Conservation (phyloP, 2,329 filamentous ascomycete species). For the Aspergillus jensenii region DNA sequence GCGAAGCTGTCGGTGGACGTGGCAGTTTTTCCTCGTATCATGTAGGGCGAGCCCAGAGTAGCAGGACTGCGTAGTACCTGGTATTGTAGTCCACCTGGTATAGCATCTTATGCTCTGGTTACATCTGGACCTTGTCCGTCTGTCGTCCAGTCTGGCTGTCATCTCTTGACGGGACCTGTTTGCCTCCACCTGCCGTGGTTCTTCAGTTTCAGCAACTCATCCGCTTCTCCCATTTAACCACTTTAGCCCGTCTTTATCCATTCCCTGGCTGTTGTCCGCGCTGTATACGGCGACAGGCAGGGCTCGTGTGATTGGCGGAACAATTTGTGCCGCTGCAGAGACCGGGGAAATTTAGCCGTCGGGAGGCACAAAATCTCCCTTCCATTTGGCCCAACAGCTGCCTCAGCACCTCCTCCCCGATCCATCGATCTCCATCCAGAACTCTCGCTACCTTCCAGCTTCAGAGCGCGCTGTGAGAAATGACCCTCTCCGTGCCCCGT, state of each 20-base stretch:
- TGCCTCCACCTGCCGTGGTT: too few species aligned
- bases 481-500: not conserved
- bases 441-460: not conserved
- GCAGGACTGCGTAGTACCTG: not conserved
- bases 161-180: too few species aligned
- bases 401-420: not conserved
- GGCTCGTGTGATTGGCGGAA: constrained; percentile 33
- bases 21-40: constrained; percentile 24
- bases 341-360: constrained; percentile 25
- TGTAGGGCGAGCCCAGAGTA: not conserved
- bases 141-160: too few species aligned
- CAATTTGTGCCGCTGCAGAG: constrained; percentile 26
- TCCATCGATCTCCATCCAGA: constrained; percentile 9
- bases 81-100: not conserved
- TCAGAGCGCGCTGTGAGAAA: not conserved
- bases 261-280: not conserved
- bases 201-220: not conserved
- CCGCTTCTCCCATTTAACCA: not conserved
- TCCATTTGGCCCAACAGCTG: constrained; percentile 4
- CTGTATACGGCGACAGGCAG: not conserved
- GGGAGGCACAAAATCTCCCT: constrained; percentile 10
- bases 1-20: constrained; percentile 13
- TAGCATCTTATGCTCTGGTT: not conserved
- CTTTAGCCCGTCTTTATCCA: not conserved
- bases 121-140: not conserved